Percentiles rank a stretch among this genome's conserved stretches.
Evolutionary conservation across 768 basidiomycete genomes (phyloP).

Genomic region (Pholiota molesta): DNA sequence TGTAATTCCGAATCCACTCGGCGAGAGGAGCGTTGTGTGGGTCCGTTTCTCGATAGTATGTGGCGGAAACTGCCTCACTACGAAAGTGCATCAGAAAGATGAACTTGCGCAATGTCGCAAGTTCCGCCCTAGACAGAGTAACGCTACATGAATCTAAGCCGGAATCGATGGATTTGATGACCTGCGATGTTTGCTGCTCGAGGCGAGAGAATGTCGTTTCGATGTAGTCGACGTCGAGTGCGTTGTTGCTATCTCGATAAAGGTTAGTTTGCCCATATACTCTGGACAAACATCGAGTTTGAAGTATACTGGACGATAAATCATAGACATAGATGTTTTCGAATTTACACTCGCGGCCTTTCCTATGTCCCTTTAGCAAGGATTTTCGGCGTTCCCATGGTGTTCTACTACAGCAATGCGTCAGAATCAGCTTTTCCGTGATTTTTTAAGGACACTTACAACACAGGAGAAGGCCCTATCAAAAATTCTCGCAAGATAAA

Average conservation of each 20-base stretch:
- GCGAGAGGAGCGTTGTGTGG: conserved; percentile 23
- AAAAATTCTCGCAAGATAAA: conserved; percentile 33
- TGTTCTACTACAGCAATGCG: not conserved
- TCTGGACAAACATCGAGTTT: conserved; percentile 14
- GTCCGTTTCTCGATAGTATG: conserved; percentile 31
- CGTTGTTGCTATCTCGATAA: conserved; percentile 27
- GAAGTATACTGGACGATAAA: conserved; percentile 19
- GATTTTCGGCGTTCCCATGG: not conserved
- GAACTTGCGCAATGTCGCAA: conserved; percentile 37
- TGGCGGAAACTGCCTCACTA: conserved; percentile 18
- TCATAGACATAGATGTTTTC: conserved; percentile 27
- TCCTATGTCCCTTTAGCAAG: not conserved
- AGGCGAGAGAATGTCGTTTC: conserved; percentile 31
- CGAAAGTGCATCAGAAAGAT: conserved; percentile 40
- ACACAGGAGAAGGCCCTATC: not conserved
- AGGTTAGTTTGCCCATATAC: conserved; percentile 28
- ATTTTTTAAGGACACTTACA: too few relatives aligned
- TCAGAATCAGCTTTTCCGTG: too few relatives aligned
- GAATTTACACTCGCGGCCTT: not conserved
- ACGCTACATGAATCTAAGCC: conserved; percentile 9
- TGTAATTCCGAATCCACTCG: conserved; percentile 28
- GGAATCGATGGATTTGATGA: conserved; percentile 25
- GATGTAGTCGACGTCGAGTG: conserved; percentile 26
- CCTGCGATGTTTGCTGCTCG: conserved; percentile 27
- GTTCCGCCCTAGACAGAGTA: conserved; percentile 27